Conservation (phyloP, 2,329 filamentous ascomycete genomes). For the Calonectria pseudoturangicola region DNA sequence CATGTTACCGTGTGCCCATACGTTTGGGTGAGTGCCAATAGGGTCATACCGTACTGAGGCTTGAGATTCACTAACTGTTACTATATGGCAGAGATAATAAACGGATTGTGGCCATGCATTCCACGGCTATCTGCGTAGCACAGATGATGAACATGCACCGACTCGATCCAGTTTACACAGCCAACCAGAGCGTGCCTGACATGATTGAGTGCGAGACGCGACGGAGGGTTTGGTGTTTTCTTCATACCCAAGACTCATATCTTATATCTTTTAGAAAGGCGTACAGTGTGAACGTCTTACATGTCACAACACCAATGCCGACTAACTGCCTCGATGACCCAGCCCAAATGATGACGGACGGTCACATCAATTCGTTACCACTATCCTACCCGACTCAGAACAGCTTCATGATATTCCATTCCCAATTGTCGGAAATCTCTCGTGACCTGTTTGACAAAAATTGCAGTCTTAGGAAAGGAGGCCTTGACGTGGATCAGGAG, state of each 20-base stretch:
- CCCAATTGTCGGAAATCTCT: background rate
- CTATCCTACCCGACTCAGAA: background rate
- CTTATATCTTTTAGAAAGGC: background rate
- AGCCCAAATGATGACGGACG: background rate
- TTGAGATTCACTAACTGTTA: no score
- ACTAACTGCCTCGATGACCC: background rate
- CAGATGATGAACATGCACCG: conserved; percentile 5
- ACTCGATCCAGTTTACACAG: background rate
- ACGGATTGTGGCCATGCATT: background rate
- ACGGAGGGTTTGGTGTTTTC: background rate
- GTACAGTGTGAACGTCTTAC: background rate
- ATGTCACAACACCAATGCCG: background rate
- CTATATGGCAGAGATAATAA: background rate
- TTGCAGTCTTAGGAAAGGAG: background rate
- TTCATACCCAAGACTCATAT: conserved; percentile 13
- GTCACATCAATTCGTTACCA: background rate
- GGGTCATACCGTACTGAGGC: no score
- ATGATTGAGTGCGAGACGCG: background rate
- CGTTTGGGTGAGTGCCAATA: background rate
- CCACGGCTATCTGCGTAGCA: background rate
- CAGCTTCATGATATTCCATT: conserved; percentile 17
- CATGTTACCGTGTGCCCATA: background rate
- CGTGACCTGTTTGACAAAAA: background rate
- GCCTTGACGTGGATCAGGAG: background rate
- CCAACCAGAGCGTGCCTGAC: background rate